Evolutionary conservation across 768 basidiomycete species (phyloP).

Genomic region (Lepiota venenata): DNA sequence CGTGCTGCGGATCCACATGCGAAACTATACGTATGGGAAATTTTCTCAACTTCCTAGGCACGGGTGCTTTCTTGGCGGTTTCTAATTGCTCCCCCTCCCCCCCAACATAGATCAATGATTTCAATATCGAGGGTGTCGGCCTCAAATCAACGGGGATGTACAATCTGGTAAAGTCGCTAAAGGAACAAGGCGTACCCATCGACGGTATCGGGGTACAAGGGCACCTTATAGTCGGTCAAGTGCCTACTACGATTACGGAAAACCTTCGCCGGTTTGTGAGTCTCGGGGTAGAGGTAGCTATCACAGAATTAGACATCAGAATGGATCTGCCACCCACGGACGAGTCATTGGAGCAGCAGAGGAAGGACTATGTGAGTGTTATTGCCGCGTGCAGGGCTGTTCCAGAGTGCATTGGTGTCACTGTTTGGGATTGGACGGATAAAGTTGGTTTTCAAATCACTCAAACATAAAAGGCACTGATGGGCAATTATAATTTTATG

Average conservation of each 20-base stretch:
- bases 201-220: conserved; percentile 56
- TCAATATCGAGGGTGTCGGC: conserved; percentile 38
- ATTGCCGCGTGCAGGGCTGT: conserved; percentile 47
- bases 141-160: conserved; percentile 56
- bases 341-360: conserved; percentile 46
- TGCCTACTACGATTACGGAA: conserved; percentile 42
- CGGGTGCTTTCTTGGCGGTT: too few species aligned
- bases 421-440: conserved; percentile 41
- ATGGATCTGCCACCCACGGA: conserved; percentile 51
- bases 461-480: background rate
- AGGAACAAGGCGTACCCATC: conserved; percentile 42
- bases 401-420: conserved; percentile 35
- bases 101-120: conserved; percentile 32
- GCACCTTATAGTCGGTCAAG: conserved; percentile 53
- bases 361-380: conserved; percentile 51
- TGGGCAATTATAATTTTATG: background rate
- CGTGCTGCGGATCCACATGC: conserved; percentile 51
- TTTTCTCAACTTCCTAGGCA: background rate
- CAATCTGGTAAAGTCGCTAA: conserved; percentile 44
- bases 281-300: conserved; percentile 60
- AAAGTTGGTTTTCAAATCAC: conserved; percentile 22
- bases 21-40: conserved; percentile 48
- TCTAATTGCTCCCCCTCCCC: background rate
- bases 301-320: conserved; percentile 62
- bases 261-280: conserved; percentile 49